Base-by-base conservation (phyloP, 495 filamentous ascomycete genomes). In the Pseudoneurospora amorphoporcata region DNA sequence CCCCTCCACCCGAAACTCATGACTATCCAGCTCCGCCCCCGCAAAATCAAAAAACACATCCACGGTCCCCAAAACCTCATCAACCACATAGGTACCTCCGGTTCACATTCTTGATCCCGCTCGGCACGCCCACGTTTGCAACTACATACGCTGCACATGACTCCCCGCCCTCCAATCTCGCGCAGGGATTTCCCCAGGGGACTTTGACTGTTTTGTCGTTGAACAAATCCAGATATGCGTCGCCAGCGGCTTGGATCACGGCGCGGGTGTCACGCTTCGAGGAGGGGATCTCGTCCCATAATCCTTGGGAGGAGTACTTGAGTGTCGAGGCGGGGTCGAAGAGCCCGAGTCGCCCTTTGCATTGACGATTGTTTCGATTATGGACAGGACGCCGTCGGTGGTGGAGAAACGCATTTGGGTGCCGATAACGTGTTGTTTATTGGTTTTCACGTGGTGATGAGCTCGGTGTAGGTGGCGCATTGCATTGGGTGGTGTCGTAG, bases 401-500 rank as follows among this genome's bases (percentile, higher is more conserved):
- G 76, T 74, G 39, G 68, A 73, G 74, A 83, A 80, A 68, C 81
- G 81, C 68, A 86, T 75, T 73, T 87, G 86, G 8, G 81, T 83
- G 58, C 83, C 84, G 70, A 87, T 79, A 37, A 88, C 86, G 74
- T 86, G 84, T 4, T 84, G 86, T 69, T 81, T 77, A 16, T 76
- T 41, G 65, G 77, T 61, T 72, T 82, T n/a, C n/a, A n/a, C 79
- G 37, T 83, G 19, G 82, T 79, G 68, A 87, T 80, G 70, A 86
- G 76, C 73, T 88, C 86, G 47, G 82, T 85, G 82, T 83, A 88
- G 69, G 84, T 85, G 14, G 84, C 84, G 80, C 86, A 88, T 37
- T 80, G 80, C 86, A 88, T 37, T 80, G 79, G 3, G 79, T 82
- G 39, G 81, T 83, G 79, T 88, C 86, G 77, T 82, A 80, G 70